Base-by-base conservation (phyloP, 208 protist species). In the Acanthamoeba sp. region DNA sequence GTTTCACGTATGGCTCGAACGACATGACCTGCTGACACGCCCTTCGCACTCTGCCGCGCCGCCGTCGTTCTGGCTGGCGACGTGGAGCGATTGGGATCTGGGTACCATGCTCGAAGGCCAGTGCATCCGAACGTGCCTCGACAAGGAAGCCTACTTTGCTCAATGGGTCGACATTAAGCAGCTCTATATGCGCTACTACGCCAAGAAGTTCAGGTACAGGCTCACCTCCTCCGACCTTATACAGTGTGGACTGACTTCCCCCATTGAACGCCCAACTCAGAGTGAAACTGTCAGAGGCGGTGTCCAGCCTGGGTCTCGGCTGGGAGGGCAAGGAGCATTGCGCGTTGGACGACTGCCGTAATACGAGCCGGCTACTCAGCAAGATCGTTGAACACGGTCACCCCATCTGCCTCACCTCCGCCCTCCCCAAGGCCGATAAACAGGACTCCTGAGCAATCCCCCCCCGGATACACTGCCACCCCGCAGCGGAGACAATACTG, bases 11-110 rank as follows among this genome's bases (percentile, higher is more conserved):
- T 98, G 97, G 97, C 95, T 98, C 55, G 52, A 16, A 24, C 82
- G 45, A 57, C 40, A 84, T 3, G 98, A 97, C 96, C 50, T 95
- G 14, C 36, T 76, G 34, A 57, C 55, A 1, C 14, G 10, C 12
- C 91, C 12, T 38, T 16, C 1, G 50, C 50, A 57, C 50, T 2
- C 3, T 24, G 50, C 50, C 50, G 50, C 7, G 3, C 14, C 50
- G 10, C 4, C 18, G 52, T 97, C 97, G 94, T 98, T 98, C 96
- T 97, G 96, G 82, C 93, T 99, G 36, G 97, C 99, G 7, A 99
- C 98, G 42, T 99, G 98, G 95, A 98, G 98, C 20, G 98, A 99
- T 93, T 99, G 98, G 98, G 98, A 99, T 91, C 93, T 99, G 16
- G 94, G 97, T 36, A 98, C 97, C 36, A 98, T 98, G 97, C 96